Base-by-base conservation (phyloP, 306 rosid species). In the Castanea sativa region DNA sequence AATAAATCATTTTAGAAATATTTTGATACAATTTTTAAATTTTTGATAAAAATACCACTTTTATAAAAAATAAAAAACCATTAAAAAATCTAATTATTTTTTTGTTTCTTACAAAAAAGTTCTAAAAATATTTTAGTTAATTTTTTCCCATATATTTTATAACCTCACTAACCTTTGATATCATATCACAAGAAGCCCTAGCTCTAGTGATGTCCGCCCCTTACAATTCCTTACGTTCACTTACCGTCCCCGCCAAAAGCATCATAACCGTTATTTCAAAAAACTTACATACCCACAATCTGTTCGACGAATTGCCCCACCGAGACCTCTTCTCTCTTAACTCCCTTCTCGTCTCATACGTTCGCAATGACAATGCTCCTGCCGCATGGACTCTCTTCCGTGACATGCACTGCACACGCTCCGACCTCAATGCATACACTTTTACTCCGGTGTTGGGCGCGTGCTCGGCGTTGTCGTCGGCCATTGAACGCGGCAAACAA, bases 381-480 rank as follows among this genome's bases (percentile, higher is more conserved):
- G 52, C 85, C 4, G 86, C 92, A 16, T 83, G 83, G 87, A 60
- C 73, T 69, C 81, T 88, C 68, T 89, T 89, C 81, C 78, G 29
- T 29, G 72, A 64, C 21, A 67, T 84, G 57, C 94, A 76, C 52
- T 43, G 86, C 14, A 3, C 32, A 33, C 85, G 81, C 74, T 78
- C 82, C 18, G 74, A 79, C 71, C 80, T 86, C 18, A 77, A 86
- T 14, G 84, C 90, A 0, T 79, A 82, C 67, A 84, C 93, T 29
- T 87, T 84, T 82, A 76, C 90, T 20, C 85, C 87, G 9, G 78
- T 88, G 35, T 52, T 89, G 63, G 86, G 88, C 2, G 88, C 90
- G 0, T 89, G 88, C 51, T 55, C 91, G 49, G 49, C 80, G 32
- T 70, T 82, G 53, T 49, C 53, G 23, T 87, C 64, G 1, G n/a